Evolutionary conservation across 176 grass and related monocot genomes (phyloP).

Genomic region (Ensete glaucum): DNA sequence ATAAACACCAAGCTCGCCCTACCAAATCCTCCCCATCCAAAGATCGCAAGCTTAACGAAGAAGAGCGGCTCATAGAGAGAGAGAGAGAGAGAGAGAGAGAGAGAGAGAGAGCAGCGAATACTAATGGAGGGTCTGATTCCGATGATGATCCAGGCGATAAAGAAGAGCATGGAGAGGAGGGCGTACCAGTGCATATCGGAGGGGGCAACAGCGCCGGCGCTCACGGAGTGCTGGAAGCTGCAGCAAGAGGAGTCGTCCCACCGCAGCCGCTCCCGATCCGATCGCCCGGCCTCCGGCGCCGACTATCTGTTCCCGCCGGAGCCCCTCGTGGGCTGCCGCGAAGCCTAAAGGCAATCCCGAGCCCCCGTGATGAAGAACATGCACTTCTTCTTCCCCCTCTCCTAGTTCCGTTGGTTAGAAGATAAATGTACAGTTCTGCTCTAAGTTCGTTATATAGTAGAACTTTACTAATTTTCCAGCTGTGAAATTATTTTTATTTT

Average conservation of each 20-base stretch:
- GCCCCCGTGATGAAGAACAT: neutral
- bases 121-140: neutral
- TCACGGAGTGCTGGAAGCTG: neutral
- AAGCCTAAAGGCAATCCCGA: neutral
- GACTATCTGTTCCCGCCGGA: neutral
- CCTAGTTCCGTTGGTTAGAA: too few species aligned
- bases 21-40: too few species aligned
- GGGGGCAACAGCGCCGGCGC: neutral
- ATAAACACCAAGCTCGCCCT: too few species aligned
- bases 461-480: too few species aligned
- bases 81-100: too few species aligned
- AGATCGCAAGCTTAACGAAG: too few species aligned
- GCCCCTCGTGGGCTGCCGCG: neutral
- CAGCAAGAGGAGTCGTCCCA: neutral
- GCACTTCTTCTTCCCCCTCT: too few species aligned
- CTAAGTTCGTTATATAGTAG: too few species aligned
- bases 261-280: neutral
- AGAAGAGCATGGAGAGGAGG: neutral
- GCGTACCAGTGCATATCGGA: neutral
- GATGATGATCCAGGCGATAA: neutral
- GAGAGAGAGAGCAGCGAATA: too few species aligned
- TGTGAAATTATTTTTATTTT: too few species aligned
- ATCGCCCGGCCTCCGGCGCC: neutral
- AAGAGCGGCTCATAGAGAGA: too few species aligned
- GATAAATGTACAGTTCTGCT: too few species aligned